Evolutionary conservation across 345 rosid species (phyloP).

Genomic region (Populus ilicifolia): DNA sequence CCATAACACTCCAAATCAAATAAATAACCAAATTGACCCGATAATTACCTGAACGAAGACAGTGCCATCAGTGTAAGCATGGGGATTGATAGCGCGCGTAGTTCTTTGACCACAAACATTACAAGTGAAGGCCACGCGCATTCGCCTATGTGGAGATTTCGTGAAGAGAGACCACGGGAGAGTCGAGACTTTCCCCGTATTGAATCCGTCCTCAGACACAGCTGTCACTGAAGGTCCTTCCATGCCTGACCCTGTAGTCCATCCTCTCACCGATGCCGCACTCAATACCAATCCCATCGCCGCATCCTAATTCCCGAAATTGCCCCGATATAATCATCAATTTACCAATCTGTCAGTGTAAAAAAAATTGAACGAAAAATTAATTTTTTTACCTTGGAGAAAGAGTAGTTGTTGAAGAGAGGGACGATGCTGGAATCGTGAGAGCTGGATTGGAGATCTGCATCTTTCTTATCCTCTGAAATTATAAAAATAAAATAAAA

Average conservation of each 20-base stretch:
- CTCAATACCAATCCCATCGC: constrained; percentile 89
- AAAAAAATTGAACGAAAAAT: not conserved
- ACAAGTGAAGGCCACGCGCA: constrained; percentile 95
- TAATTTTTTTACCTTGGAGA: constrained; percentile 45
- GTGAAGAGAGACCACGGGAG: constrained; percentile 93
- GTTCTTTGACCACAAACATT: constrained; percentile 88
- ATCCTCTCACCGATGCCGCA: constrained; percentile 76
- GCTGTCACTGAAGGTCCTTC: constrained; percentile 79
- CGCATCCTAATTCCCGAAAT: constrained; percentile 42
- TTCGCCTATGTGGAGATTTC: constrained; percentile 81
- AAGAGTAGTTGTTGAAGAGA: constrained; percentile 43
- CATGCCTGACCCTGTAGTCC: constrained; percentile 96
- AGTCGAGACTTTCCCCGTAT: constrained; percentile 57
- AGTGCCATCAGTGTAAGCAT: constrained; percentile 90
- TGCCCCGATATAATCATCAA: not conserved
- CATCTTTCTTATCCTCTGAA: constrained; percentile 47
- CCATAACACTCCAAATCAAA: not conserved
- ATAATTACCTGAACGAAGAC: constrained; percentile 77
- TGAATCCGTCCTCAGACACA: constrained; percentile 40
- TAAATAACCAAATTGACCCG: not conserved
- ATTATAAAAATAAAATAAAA: not conserved
- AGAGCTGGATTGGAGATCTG: constrained; percentile 53
- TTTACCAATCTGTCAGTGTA: not conserved
- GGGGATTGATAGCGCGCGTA: constrained; percentile 83
- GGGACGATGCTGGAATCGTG: constrained; percentile 62